Conservation (phyloP, 305 asterid species). For the Withania somnifera region DNA sequence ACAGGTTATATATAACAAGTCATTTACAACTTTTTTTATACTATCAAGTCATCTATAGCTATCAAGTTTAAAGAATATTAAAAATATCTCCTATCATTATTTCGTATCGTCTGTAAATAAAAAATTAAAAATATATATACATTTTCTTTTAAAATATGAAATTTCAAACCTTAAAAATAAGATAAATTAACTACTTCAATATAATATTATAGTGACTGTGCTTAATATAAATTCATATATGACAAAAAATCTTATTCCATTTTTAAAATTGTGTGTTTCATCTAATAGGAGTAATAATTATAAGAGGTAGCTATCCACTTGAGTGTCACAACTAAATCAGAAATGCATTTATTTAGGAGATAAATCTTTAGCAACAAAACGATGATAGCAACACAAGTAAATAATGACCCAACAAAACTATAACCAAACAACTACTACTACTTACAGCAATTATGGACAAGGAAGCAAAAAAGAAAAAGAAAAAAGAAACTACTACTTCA, state of each 20-base stretch:
- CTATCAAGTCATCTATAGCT: too few species aligned
- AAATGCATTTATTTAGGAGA: background rate
- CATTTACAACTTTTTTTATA: background rate
- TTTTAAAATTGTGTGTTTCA: background rate
- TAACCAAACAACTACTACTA: background rate
- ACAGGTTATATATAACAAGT: background rate
- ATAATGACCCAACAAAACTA: conserved; percentile 12
- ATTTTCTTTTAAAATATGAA: background rate
- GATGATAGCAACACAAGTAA: conserved; percentile 16
- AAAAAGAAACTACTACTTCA: too few species aligned
- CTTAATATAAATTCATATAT: background rate
- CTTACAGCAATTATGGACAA: background rate
- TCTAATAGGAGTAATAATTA: background rate
- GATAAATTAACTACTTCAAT: background rate
- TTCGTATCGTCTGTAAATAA: too few species aligned
- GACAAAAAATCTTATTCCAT: background rate
- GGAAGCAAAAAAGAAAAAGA: background rate
- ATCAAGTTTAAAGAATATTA: too few species aligned
- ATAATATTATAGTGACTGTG: too few species aligned
- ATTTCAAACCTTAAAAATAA: background rate
- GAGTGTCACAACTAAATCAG: background rate
- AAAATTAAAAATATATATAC: too few species aligned
- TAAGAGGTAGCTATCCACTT: background rate
- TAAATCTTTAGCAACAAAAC: conserved; percentile 1
- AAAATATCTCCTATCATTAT: too few species aligned